Evolutionary conservation across 2,329 filamentous ascomycete species (phyloP).

Genomic region (Alternaria tenuissima): DNA sequence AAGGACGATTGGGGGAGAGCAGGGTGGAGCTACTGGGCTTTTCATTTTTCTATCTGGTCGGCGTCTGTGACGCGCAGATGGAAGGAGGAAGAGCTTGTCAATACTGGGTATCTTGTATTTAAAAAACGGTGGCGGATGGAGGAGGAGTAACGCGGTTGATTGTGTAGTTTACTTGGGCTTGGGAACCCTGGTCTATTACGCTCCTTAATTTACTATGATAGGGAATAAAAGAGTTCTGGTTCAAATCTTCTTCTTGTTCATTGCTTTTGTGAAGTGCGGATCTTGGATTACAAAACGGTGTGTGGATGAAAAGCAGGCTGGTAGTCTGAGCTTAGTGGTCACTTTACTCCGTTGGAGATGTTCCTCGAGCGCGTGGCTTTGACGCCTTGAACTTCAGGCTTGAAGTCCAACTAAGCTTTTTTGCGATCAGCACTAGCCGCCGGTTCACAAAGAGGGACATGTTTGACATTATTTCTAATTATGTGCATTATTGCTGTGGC

Average conservation of each 20-base stretch:
- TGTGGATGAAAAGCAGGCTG: too few relatives aligned
- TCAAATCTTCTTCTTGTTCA: background rate
- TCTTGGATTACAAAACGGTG: too few relatives aligned
- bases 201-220: conserved; percentile 26
- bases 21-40: conserved; percentile 2
- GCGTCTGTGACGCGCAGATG: conserved; percentile 20
- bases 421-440: background rate
- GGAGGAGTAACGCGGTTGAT: conserved; percentile 5
- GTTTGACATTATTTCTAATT: background rate
- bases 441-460: background rate
- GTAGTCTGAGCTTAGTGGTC: too few relatives aligned
- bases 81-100: background rate
- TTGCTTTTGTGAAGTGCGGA: too few relatives aligned
- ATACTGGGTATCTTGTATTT: conserved; percentile 6
- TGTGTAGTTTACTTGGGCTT: conserved; percentile 26
- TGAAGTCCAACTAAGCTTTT: conserved; percentile 14
- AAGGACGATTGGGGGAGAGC: background rate
- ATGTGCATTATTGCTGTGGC: background rate
- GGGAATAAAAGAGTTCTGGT: background rate
- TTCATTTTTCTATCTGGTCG: background rate
- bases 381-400: conserved; percentile 1
- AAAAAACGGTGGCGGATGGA: background rate
- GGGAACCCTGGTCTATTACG: conserved; percentile 33
- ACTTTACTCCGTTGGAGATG: too few relatives aligned
- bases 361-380: background rate